Base-by-base conservation (phyloP, 495 filamentous ascomycete species). In the Aspergillus carlsbadensis region DNA sequence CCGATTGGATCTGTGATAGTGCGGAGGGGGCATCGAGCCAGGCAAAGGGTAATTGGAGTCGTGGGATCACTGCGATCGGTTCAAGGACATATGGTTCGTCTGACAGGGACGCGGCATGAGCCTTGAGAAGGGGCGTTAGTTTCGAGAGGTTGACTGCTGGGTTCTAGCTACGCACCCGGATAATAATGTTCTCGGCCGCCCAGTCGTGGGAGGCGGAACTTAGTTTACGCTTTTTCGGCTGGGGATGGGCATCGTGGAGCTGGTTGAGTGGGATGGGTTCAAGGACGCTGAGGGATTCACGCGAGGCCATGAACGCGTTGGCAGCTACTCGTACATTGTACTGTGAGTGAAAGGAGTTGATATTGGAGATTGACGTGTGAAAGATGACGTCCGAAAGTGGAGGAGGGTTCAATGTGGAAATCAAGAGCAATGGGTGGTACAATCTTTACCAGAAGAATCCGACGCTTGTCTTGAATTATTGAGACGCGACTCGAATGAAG, bases 51-150 rank as follows among this genome's bases (percentile, higher is more conserved):
- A 90, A 64, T 48, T 75, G 68, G 31, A 81, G 79, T 58, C 85
- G 85, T 17, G 85, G 83, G 0, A 90, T 67, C 17, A 84, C 69
- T 58, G 84, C 76, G 45, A 88, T 70, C 6, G 85, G 85, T 39
- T 82, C 73, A 26, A 88, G 72, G 39, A 78, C 77, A 41, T 83
- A 78, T 11, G 84, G 81, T 57, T 83, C 81, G n/a, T 80, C 68
- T 6, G 77, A 77, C 42, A 82, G 62, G 33, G 76, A 81, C 15
- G 80, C 75, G 21, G 83, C 80, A 57, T 85, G 79, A 39, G 84
- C 78, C 87, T 88, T 60, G 14, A 17, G 29, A 17, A 42, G 26
- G 10, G 15, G 35, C 35, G 44, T 52, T n/a, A 60, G 53, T 47
- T 34, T 40, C 18, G 11, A 11, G 33, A 45, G 24, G 10, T 36